Evolutionary conservation across 2,329 filamentous ascomycete genomes (phyloP).

Genomic region (Aureobasidium sp.): DNA sequence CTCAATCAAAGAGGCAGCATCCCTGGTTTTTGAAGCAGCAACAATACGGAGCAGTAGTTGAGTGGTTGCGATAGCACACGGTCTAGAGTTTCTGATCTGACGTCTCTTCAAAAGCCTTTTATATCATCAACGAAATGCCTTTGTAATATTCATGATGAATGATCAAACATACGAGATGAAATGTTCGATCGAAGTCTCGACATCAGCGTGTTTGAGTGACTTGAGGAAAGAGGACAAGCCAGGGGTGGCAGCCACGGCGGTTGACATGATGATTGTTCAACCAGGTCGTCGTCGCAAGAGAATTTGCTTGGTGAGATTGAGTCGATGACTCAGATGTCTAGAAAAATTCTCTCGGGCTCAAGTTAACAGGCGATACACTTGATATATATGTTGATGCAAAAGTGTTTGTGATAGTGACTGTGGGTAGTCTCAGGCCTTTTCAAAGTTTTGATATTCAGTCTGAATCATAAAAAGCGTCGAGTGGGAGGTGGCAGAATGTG

Average conservation of each 20-base stretch:
- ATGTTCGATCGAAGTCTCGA: constrained; percentile 77
- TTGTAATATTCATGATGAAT: constrained; percentile 12
- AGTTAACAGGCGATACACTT: background rate
- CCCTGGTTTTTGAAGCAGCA: constrained; percentile 68
- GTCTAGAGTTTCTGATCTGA: constrained; percentile 80
- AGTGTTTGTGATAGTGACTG: background rate
- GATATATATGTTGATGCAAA: no score
- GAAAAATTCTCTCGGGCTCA: background rate
- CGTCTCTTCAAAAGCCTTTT: constrained; percentile 76
- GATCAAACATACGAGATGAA: constrained; percentile 62
- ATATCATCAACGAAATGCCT: background rate
- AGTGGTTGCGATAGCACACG: constrained; percentile 85
- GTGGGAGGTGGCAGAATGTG: background rate
- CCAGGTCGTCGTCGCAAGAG: constrained; percentile 2
- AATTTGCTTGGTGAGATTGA: constrained; percentile 1
- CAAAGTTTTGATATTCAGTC: background rate
- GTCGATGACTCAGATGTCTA: background rate
- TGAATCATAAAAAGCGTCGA: constrained; percentile 1
- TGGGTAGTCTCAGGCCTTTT: background rate
- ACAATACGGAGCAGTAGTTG: constrained; percentile 84
- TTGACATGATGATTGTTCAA: constrained; percentile 44
- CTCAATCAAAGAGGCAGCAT: constrained; percentile 70
- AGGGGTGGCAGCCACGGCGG: constrained; percentile 56
- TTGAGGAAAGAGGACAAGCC: constrained; percentile 72
- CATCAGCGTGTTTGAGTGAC: constrained; percentile 64